These are phyloP conservation scores for Ceratocystiopsis sp. DNA, from an alignment of 2,329 filamentous ascomycete species.

Conservation along the genomic window DNA sequence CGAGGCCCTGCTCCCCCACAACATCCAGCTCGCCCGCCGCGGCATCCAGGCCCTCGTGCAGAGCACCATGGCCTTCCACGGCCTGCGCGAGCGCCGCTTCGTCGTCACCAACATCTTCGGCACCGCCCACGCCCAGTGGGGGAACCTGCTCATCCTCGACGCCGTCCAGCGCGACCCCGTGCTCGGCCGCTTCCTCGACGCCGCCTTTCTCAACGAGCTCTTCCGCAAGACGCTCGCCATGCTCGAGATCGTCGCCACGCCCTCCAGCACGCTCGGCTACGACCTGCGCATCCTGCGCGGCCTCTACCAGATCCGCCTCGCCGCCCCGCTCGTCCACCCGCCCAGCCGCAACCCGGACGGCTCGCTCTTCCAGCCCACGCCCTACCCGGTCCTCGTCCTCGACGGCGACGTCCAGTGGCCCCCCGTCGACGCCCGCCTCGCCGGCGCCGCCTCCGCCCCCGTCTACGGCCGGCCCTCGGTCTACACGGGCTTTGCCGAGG, in stretches of 20 bases:
- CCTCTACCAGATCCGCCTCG: constrained; percentile 13
- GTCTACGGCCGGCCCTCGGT: no score
- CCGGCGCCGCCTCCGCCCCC: no score
- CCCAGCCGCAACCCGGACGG: no score
- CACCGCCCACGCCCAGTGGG: constrained; percentile 96
- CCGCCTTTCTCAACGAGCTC: constrained; percentile 37
- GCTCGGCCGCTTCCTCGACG: constrained; percentile 40
- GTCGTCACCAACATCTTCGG: constrained; percentile 95
- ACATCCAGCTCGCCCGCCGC: constrained; percentile 37
- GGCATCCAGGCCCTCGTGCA: constrained; percentile 62
- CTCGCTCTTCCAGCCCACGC: no score
- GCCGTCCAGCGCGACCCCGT: constrained; percentile 56
- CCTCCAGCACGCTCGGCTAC: constrained; percentile 55
- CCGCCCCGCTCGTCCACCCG: neutral
- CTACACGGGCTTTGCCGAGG: no score
- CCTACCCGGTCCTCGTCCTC: no score
- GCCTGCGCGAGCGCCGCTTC: constrained; percentile 44
- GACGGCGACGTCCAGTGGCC: no score
- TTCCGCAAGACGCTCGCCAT: constrained; percentile 63
- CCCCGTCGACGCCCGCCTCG: no score
- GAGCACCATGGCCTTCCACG: constrained; percentile 70
- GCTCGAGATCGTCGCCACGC: constrained; percentile 49
- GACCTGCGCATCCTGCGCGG: constrained; percentile 59
- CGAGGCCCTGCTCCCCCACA: constrained; percentile 21
- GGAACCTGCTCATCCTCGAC: constrained; percentile 80